Evolutionary conservation across 1,139 yeast species (phyloP).

Genomic region (Yamadazyma trypodendri): DNA sequence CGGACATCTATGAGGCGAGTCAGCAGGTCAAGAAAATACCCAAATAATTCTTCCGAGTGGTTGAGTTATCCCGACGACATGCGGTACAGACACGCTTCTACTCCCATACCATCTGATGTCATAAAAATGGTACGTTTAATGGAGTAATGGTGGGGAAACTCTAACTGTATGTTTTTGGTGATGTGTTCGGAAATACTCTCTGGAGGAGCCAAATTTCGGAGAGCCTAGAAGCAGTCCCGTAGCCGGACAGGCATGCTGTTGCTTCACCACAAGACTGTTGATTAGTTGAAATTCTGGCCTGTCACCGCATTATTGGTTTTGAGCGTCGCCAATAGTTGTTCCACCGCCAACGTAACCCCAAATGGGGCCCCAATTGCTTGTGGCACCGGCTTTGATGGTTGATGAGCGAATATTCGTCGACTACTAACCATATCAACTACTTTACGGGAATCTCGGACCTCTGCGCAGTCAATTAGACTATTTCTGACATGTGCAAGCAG

Average conservation of each 20-base stretch:
- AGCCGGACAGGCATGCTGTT: too few species aligned
- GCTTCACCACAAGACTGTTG: neutral
- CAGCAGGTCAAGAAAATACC: too few species aligned
- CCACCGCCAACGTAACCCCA: neutral
- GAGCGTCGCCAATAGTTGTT: neutral
- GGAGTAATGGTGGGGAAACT: neutral
- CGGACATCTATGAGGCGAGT: too few species aligned
- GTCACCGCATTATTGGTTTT: neutral
- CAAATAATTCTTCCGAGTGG: constrained; percentile 1
- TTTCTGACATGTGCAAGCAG: too few species aligned
- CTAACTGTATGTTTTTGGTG: neutral
- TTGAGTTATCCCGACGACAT: neutral
- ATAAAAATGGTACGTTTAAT: neutral
- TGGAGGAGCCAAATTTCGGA: too few species aligned
- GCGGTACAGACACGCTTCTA: neutral
- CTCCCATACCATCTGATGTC: neutral
- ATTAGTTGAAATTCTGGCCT: neutral
- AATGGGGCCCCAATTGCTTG: neutral
- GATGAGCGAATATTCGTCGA: too few species aligned
- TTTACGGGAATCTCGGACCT: too few species aligned
- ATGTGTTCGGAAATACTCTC: too few species aligned
- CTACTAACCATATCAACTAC: too few species aligned
- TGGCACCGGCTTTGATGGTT: neutral
- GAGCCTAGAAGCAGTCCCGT: too few species aligned
- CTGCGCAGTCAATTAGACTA: too few species aligned